Base-by-base conservation (phyloP, 257 asterid species). In the Cinchona pubescens region DNA sequence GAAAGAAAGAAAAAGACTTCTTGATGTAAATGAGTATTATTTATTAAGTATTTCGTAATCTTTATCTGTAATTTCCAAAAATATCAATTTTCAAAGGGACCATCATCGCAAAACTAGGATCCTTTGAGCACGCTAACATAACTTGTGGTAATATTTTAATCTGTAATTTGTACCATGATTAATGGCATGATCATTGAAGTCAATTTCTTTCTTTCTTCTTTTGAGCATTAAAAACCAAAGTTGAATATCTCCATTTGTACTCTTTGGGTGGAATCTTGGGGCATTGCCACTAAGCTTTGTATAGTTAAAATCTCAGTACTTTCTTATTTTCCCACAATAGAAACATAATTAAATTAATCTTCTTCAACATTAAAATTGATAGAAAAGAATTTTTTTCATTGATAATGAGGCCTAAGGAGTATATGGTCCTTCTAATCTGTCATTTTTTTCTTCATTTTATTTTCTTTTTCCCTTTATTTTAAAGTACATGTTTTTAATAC, bases 161-260 rank as follows among this genome's bases (percentile, higher is more conserved):
- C 55, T 16, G 51, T 37, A 67, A n/a, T 51, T 58, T 61, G 34
- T 40, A 62, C 73, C 71, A 78, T 83, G 82, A 67, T 75, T 35
- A 73, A 14, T 63, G 83, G 77, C 69, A 76, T 58, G 73, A 74
- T 72, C 45, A 51, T 71, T 71, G 73, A 81, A 81, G 83, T 79
- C 83, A 77, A 79, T 79, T 30, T 53, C 68, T 76, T 69, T 75
- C 67, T 65, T 53, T 78, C 40, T 49, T 69, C 76, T 77, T 78
- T 60, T 62, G 42, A 38, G 79, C 61, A 77, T 74, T 77, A 76
- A 56, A 48, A 77, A 21, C 64, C 78, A 68, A 72, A 46, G 79
- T 82, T 81, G 85, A 81, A 77, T 77, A 61, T 77, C 67, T 72
- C 75, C 79, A 83, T 35, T 72, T 76, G 77, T 16, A 32, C 60